Evolutionary conservation across 345 rosid genomes (phyloP), one percentile per base, ranked within the genome.

Genomic region (Laguncularia racemosa): DNA sequence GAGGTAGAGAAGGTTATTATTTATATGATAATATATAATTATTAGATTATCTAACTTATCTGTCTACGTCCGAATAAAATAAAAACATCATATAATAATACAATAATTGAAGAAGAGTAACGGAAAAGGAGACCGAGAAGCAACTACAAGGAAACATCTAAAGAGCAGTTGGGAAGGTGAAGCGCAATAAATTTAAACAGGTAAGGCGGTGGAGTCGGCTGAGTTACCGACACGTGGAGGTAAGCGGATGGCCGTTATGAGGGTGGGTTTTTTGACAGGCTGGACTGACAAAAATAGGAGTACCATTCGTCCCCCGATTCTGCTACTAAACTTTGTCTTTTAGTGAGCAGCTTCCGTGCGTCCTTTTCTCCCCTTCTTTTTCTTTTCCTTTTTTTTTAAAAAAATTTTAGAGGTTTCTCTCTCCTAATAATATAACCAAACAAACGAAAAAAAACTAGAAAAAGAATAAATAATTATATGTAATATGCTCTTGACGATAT

Each of bases 301-400:
- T 74, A 67, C 62, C 74, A 62, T 64, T 71, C 65, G 65, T 66
- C 64, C 74, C 60, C 68, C 59, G 61, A 65, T 74, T 72, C 76
- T 65, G 75, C 75, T 63, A 50, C 70, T 59, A 4, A 52, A 20
- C 28, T 61, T 82, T 80, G 92, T 82, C 86, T 82, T 73, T 71
- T 78, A 57, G 17, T 9, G 20, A 13, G 70, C 81, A 77, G 58
- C 60, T 58, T 65, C 73, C 72, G 49, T 64, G 76, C 75, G 78
- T 73, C 76, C 59, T 59, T 73, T 61, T 56, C 63, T 43, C 16
- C 13, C 50, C 12, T 11, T 46, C 16, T 47, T 18, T 17, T 1
- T 0, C 1, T 17, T 19, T 26, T 18, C 8, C 44, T 33, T 33
- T 33, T 33, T 10, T n/a, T n/a, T n/a, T n/a, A n/a, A n/a, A n/a